Percentiles rank a stretch among this genome's conserved stretches.
These are phyloP conservation scores for Populus ilicifolia DNA, from an alignment of 345 rosid genomes.

Conservation along the genomic window DNA sequence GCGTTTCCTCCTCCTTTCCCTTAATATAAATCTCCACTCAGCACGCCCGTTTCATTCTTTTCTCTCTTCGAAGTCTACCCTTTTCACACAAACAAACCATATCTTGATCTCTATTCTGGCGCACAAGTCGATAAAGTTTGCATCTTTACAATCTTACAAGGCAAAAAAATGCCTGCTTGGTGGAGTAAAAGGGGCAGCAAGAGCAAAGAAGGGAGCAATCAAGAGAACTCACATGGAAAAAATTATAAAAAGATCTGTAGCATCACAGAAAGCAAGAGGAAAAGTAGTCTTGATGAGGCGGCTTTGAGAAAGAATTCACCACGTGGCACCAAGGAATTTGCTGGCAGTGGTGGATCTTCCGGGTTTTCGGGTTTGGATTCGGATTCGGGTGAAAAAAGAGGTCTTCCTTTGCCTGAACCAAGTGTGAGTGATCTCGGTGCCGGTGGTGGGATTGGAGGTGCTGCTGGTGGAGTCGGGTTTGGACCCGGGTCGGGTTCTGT, in stretches of 20 bases:
- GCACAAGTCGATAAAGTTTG: not conserved
- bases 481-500: slow-evolving; percentile 66
- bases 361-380: slow-evolving; percentile 75
- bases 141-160: not conserved
- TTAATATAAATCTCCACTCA: not conserved
- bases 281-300: slow-evolving; percentile 36
- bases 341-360: slow-evolving; percentile 40
- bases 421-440: slow-evolving; percentile 27
- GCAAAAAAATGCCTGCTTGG: slow-evolving; percentile 68
- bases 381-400: slow-evolving; percentile 51
- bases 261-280: slow-evolving; percentile 25
- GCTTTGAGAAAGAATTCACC: slow-evolving; percentile 41
- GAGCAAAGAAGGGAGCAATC: slow-evolving; percentile 45
- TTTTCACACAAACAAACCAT: not conserved
- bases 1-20: slow-evolving; percentile 22
- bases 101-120: not conserved
- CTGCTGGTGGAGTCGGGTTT: slow-evolving; percentile 25
- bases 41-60: slow-evolving; percentile 9
- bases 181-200: slow-evolving; percentile 61
- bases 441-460: slow-evolving; percentile 21
- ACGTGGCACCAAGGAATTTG: slow-evolving; percentile 44
- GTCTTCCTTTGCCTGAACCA: slow-evolving; percentile 79
- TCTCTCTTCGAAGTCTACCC: not conserved
- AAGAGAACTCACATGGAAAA: slow-evolving; percentile 7
- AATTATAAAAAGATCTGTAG: slow-evolving; percentile 13